Evolutionary conservation across 352 stramenopile species (phyloP), one percentile per base, ranked within the genome.

Genomic region (Globisporangium spinosum): DNA sequence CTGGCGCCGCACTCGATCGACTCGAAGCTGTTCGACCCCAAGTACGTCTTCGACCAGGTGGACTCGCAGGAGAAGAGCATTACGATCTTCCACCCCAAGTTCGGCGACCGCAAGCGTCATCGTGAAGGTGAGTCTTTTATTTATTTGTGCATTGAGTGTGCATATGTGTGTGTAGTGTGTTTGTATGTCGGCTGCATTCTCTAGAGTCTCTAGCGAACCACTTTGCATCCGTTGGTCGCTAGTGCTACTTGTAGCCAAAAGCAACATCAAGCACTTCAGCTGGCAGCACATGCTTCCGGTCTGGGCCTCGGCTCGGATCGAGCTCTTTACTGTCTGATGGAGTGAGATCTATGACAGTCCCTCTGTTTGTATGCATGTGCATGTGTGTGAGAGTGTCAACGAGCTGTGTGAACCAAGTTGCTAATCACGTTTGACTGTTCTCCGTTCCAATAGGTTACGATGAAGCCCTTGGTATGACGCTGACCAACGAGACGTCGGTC

Each of bases 71-170:
- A 95, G 64, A 93, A 96, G 74, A 89, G 82, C 20, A 89, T 99
- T 32, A 98, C 91, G 27, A 98, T 99, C 66, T 99, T 99, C 76
- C 95, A 99, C 76, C 98, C 98, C 68, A 98, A 99, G 73, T 99
- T 97, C 67, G 91, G 95, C 10, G 89, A 98, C 65, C 85, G 97
- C 47, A 98, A 98, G 71, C 89, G 97, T 17, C 89, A 98, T 69
- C 90, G 98, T 71, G 89, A 97, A 87, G 86, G 89, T 95, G 81
- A 77, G 73, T 90, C 56, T 64, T 38, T 22, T 12, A 35, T 25
- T 61, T 23, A 47, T 25, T 20, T 25, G 0, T 73, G 1, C 74
- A 71, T 10, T 76, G 12, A 13, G n/a, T n/a, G n/a, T n/a, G n/a
- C n/a, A n/a, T n/a, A n/a, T 78, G 25, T 38, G 66, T 79, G 38